These are phyloP conservation scores for Malassezia psittaci DNA, from an alignment of 1,284 basidiomycete species.

Conservation along the genomic window DNA sequence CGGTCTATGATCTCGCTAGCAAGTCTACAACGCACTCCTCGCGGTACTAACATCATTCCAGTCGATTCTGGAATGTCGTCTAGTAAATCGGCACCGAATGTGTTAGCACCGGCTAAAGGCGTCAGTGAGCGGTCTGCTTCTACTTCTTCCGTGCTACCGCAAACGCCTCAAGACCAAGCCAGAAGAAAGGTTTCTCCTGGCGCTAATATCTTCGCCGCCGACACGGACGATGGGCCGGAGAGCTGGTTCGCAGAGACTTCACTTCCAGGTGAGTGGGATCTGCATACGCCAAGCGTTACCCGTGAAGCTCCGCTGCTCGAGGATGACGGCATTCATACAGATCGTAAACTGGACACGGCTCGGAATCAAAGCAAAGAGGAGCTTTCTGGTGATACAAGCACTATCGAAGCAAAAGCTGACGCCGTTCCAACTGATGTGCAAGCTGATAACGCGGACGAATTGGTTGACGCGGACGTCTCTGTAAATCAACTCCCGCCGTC, in stretches of 20 bases:
- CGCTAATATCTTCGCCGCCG: background rate
- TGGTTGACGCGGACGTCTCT: background rate
- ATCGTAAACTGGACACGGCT: no score
- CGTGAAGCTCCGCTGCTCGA: background rate
- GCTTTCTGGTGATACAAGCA: no score
- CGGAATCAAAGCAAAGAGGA: no score
- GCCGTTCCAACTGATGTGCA: background rate
- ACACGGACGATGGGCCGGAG: background rate
- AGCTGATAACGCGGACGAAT: background rate
- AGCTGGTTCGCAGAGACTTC: slow-evolving; percentile 5
- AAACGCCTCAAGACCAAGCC: background rate
- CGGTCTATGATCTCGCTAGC: background rate
- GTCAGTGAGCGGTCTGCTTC: background rate
- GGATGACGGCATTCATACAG: background rate
- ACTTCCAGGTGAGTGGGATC: background rate
- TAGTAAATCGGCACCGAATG: background rate
- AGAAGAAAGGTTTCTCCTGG: background rate
- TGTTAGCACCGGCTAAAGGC: background rate
- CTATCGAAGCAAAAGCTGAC: background rate
- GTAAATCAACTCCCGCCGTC: background rate
- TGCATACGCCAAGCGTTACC: background rate
- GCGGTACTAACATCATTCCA: background rate
- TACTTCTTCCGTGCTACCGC: background rate
- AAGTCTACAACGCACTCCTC: background rate
- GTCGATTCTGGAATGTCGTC: background rate